phyloP scores from a whole-genome alignment of 805 yeast genomes.

The Priceomyces castillae region DNA sequence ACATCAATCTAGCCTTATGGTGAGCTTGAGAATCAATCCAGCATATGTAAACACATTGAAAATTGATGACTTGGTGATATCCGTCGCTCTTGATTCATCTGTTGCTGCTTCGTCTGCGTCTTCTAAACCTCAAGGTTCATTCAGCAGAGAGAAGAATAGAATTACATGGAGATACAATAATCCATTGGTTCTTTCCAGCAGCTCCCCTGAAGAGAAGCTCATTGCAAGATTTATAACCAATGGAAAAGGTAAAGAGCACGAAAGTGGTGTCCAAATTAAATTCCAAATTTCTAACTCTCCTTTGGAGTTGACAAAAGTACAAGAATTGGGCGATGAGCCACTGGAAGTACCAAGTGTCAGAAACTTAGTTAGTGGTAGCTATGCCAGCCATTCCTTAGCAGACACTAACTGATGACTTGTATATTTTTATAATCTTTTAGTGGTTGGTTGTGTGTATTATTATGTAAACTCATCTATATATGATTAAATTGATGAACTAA shows the following conservation, averaged over 20 bases:
- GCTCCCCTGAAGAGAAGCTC: slow-evolving; percentile 58
- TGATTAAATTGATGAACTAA: background rate
- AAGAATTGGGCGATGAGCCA: slow-evolving; percentile 26
- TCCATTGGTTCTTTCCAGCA: slow-evolving; percentile 37
- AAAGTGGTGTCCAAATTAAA: slow-evolving; percentile 69
- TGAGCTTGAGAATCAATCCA: slow-evolving; percentile 61
- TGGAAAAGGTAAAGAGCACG: slow-evolving; percentile 67
- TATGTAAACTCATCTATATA: background rate
- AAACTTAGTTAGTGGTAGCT: slow-evolving; percentile 50
- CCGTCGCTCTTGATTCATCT: slow-evolving; percentile 57
- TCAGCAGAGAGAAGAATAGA: slow-evolving; percentile 80
- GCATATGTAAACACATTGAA: slow-evolving; percentile 36
- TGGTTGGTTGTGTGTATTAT: background rate
- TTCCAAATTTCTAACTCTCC: slow-evolving; percentile 52
- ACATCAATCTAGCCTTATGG: slow-evolving; percentile 80
- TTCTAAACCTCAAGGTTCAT: slow-evolving; percentile 89
- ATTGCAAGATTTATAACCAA: slow-evolving; percentile 85
- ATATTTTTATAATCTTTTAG: background rate
- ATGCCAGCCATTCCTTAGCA: slow-evolving; percentile 35
- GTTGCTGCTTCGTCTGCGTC: slow-evolving; percentile 71
- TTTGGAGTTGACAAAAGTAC: slow-evolving; percentile 39
- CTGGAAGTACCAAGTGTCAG: slow-evolving; percentile 41
- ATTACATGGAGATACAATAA: slow-evolving; percentile 74
- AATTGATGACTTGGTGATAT: slow-evolving; percentile 58
- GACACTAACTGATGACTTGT: background rate